phyloP scores from a whole-genome alignment of 2,329 filamentous ascomycete species.

The Sporothrix phasma region DNA sequence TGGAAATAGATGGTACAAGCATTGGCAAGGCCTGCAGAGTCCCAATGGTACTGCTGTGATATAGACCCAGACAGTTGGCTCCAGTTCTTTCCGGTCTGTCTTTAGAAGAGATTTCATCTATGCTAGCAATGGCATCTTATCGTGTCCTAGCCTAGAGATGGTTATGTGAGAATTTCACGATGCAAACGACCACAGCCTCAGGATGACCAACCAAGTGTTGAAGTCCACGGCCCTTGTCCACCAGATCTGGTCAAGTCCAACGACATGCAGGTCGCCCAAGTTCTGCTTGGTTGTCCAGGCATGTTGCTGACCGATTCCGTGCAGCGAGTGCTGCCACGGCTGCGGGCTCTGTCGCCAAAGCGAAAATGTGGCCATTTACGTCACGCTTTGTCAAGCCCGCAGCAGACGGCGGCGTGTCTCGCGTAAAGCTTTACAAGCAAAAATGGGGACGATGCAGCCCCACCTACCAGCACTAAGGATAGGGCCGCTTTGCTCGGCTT shows the following conservation, averaged over 20 bases:
- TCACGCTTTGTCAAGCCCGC: conserved; percentile 19
- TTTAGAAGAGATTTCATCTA: neutral
- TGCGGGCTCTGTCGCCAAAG: neutral
- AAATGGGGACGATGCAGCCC: neutral
- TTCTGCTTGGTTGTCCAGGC: neutral
- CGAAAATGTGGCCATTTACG: conserved; percentile 7
- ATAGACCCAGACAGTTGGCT: neutral
- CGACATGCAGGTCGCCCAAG: neutral
- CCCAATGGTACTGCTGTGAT: neutral
- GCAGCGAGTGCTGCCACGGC: neutral
- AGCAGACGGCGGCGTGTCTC: neutral
- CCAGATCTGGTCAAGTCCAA: neutral
- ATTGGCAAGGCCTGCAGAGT: neutral
- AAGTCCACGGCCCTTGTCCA: neutral
- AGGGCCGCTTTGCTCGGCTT: neutral
- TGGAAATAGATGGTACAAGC: neutral
- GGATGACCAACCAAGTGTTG: neutral
- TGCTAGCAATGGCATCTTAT: neutral
- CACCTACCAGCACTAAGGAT: neutral
- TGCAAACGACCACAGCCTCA: neutral
- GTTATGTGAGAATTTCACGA: too few species aligned
- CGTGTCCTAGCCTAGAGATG: too few species aligned
- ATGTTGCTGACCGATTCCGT: neutral
- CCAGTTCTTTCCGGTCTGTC: neutral
- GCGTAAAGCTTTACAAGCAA: neutral